phyloP scores from a whole-genome alignment of 1,139 yeast species.

The Yamadazyma taylorii region DNA sequence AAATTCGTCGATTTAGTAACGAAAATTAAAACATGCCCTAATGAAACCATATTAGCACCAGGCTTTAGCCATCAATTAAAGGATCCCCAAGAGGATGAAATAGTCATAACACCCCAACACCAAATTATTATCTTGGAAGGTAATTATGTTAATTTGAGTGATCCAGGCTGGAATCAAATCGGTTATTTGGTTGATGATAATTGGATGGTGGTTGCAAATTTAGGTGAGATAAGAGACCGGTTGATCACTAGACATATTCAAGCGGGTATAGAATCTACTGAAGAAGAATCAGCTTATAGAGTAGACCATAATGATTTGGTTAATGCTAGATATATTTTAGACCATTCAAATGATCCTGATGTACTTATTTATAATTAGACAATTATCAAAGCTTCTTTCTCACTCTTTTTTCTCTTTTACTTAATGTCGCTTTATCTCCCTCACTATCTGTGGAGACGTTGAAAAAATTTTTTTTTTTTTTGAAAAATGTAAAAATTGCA shows the following conservation, averaged over 20 bases:
- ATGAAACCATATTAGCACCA: conserved; percentile 48
- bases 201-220: conserved; percentile 50
- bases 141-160: conserved; percentile 52
- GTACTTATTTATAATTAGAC: conserved; percentile 16
- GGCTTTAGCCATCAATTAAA: conserved; percentile 73
- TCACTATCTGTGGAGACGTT: too few relatives aligned
- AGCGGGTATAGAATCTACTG: conserved; percentile 60
- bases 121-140: conserved; percentile 66
- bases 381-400: too few relatives aligned
- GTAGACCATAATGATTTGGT: conserved; percentile 68
- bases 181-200: conserved; percentile 35
- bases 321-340: conserved; percentile 61
- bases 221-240: conserved; percentile 48
- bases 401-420: too few relatives aligned
- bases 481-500: not conserved
- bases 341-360: conserved; percentile 32
- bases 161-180: conserved; percentile 52
- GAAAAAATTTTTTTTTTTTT: too few relatives aligned
- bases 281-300: conserved; percentile 61
- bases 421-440: too few relatives aligned
- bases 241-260: conserved; percentile 70
- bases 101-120: conserved; percentile 40
- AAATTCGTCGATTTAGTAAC: conserved; percentile 29
- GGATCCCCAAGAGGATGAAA: conserved; percentile 62
- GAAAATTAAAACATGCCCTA: conserved; percentile 21